These are phyloP conservation scores for Drosera capensis DNA, from an alignment of 148 eudicot species.

Conservation along the genomic window DNA sequence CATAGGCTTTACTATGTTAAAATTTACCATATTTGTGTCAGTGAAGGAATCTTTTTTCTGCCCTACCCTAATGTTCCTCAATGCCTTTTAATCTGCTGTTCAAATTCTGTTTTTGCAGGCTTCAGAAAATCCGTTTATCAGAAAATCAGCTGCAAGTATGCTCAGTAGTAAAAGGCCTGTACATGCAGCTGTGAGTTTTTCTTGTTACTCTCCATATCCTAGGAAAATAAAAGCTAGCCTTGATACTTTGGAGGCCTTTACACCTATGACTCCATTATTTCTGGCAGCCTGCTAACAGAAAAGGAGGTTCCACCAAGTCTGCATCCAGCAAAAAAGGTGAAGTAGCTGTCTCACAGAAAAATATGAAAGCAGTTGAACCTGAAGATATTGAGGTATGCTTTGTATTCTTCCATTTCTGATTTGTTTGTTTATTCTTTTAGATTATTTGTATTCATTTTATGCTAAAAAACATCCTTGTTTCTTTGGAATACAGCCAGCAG, in stretches of 20 bases:
- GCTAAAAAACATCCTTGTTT: background rate
- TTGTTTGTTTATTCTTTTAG: slow-evolving; percentile 1
- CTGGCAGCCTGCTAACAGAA: slow-evolving; percentile 57
- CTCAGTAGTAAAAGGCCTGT: slow-evolving; percentile 84
- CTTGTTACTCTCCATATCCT: background rate
- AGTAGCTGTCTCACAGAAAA: slow-evolving; percentile 40
- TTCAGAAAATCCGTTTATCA: slow-evolving; percentile 44
- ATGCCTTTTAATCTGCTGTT: background rate
- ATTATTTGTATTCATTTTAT: background rate
- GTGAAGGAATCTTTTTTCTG: no score
- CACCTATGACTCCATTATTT: slow-evolving; percentile 3
- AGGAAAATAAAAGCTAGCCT: no score
- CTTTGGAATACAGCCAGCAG: slow-evolving; percentile 61
- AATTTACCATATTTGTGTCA: no score
- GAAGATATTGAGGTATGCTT: slow-evolving; percentile 87
- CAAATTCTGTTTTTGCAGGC: slow-evolving; percentile 27
- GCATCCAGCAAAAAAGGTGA: slow-evolving; percentile 55
- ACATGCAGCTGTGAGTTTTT: slow-evolving; percentile 48
- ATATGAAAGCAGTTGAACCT: slow-evolving; percentile 42
- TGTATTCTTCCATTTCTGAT: background rate
- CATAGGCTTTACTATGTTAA: no score
- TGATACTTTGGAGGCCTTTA: no score
- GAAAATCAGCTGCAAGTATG: slow-evolving; percentile 93
- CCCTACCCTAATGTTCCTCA: background rate
- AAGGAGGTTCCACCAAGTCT: slow-evolving; percentile 49